phyloP scores from a whole-genome alignment of 2,329 filamentous ascomycete species.

The Alternaria sp. region DNA sequence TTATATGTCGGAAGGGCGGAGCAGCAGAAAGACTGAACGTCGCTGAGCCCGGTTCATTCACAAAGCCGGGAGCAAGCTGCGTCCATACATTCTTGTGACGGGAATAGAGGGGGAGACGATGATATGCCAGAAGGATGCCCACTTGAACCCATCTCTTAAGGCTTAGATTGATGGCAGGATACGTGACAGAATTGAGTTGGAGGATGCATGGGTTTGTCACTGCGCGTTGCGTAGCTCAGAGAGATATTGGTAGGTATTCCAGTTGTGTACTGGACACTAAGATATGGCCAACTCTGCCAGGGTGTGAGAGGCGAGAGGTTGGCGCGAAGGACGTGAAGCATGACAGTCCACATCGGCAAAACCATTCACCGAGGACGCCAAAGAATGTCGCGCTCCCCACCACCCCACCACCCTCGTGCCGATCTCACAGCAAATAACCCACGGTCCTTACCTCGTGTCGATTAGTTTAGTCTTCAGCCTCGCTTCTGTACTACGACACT shows the following conservation, averaged over 20 bases:
- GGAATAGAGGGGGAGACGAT: background rate
- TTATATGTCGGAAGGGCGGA: background rate
- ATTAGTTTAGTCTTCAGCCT: background rate
- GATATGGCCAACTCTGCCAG: background rate
- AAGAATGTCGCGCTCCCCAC: constrained; percentile 12
- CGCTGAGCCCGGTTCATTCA: background rate
- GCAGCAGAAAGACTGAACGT: background rate
- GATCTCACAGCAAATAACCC: constrained; percentile 4
- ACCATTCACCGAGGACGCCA: constrained; percentile 11
- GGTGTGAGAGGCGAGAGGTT: background rate
- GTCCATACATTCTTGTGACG: background rate
- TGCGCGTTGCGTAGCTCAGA: background rate
- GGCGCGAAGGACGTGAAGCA: background rate
- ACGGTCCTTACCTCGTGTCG: constrained; percentile 10
- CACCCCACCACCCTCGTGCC: constrained; percentile 15
- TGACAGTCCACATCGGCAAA: constrained; percentile 3
- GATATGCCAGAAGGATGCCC: background rate
- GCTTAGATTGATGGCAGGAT: background rate
- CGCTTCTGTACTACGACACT: background rate
- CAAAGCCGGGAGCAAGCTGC: background rate
- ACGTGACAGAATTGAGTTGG: background rate
- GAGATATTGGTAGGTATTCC: background rate
- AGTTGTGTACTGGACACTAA: background rate
- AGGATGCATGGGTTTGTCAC: background rate
- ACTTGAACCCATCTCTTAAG: background rate